These are phyloP conservation scores for Dictyostelium firmibasis DNA, from an alignment of 78 protist genomes.

Conservation along the genomic window DNA sequence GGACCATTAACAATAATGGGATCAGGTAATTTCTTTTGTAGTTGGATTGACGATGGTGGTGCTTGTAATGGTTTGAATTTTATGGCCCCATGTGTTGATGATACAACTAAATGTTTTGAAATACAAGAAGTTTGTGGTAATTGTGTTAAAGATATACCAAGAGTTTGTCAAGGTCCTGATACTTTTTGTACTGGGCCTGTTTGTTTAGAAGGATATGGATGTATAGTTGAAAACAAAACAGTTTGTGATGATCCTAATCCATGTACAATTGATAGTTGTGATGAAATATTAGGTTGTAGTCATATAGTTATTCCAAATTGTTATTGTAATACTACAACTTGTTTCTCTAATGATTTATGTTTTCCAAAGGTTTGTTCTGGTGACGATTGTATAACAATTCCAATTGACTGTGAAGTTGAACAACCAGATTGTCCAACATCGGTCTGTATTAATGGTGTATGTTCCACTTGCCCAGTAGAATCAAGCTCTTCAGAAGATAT, in stretches of 20 bases:
- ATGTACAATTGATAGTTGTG: neutral
- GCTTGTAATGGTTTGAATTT: neutral
- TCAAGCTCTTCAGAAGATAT: neutral
- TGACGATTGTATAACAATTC: neutral
- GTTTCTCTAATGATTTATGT: neutral
- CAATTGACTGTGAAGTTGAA: neutral
- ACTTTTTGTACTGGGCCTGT: neutral
- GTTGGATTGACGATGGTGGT: constrained; percentile 7
- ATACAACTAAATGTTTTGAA: neutral
- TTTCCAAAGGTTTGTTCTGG: neutral
- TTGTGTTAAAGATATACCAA: neutral
- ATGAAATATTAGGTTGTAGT: neutral
- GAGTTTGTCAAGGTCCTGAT: neutral
- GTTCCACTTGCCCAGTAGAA: neutral
- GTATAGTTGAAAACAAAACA: neutral
- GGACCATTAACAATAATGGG: neutral
- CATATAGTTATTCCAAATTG: neutral
- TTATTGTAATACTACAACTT: constrained; percentile 1
- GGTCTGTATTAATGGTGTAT: neutral
- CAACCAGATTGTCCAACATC: neutral
- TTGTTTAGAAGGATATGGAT: neutral
- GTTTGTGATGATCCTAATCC: neutral
- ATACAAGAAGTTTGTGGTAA: neutral
- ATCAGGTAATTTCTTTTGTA: neutral
- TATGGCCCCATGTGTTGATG: neutral